Conservation (phyloP, 768 basidiomycete genomes). For the Tricholoma sp. region DNA sequence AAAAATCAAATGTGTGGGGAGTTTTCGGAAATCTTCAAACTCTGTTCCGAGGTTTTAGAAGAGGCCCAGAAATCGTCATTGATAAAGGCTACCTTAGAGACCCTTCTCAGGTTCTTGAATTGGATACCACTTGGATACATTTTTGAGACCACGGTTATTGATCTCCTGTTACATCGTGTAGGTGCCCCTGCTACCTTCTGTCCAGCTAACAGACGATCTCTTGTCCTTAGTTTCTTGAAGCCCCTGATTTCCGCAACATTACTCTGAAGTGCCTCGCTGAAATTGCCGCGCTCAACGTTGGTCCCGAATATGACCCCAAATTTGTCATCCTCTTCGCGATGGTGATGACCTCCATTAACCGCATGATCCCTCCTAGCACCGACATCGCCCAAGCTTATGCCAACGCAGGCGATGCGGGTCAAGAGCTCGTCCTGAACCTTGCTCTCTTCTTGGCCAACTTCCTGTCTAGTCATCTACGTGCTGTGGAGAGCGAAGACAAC, state of each 20-base stretch:
- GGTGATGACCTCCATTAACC: conserved; percentile 96
- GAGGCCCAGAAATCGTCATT: conserved; percentile 93
- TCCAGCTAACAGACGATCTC: conserved; percentile 6
- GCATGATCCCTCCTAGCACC: conserved; percentile 93
- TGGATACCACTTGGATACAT: conserved; percentile 99
- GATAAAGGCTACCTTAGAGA: conserved; percentile 93
- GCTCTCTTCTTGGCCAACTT: conserved; percentile 96
- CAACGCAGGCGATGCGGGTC: conserved; percentile 85
- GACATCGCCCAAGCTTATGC: conserved; percentile 92
- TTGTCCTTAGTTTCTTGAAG: conserved; percentile 80
- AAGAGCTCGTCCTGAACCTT: conserved; percentile 96
- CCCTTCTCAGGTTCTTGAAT: conserved; percentile 90
- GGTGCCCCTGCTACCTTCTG: conserved; percentile 24
- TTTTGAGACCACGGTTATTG: conserved; percentile 97
- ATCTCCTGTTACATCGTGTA: conserved; percentile 86
- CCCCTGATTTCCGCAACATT: conserved; percentile 94
- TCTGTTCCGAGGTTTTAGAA: conserved; percentile 96
- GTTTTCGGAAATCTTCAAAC: conserved; percentile 95
- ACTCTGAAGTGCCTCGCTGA: conserved; percentile 96
- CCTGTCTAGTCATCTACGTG: conserved; percentile 86
- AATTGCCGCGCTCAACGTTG: conserved; percentile 91
- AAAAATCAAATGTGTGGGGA: conserved; percentile 98
- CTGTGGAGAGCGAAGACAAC: conserved; percentile 88
- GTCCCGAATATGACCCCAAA: conserved; percentile 95
- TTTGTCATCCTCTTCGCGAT: conserved; percentile 96